These are phyloP conservation scores for Dothideomycetidae sp. DNA, from an alignment of 2,329 filamentous ascomycete species.

Conservation along the genomic window DNA sequence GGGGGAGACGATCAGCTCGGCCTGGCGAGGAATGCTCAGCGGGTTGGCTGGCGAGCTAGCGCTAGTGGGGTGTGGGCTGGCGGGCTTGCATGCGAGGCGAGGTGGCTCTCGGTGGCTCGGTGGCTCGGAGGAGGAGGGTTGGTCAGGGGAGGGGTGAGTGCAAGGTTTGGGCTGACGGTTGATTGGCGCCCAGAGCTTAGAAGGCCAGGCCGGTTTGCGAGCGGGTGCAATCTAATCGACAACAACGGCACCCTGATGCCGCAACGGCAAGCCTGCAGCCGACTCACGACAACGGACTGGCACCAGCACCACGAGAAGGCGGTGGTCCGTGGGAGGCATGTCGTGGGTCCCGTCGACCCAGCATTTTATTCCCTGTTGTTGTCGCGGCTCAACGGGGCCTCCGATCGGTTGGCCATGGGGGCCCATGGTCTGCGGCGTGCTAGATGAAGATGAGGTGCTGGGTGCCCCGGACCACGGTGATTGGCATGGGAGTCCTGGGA, in stretches of 20 bases:
- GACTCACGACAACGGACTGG: too few species aligned
- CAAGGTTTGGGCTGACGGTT: background rate
- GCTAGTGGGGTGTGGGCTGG: conserved; percentile 2
- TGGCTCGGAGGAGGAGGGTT: conserved; percentile 2
- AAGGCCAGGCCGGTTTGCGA: background rate
- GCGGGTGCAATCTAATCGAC: conserved; percentile 9
- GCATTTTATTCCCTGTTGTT: conserved; percentile 6
- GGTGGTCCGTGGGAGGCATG: background rate
- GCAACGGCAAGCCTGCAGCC: conserved; percentile 5
- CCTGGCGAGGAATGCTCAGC: conserved; percentile 4
- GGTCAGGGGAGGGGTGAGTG: background rate
- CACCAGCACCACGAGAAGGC: too few species aligned
- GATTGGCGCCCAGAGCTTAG: too few species aligned
- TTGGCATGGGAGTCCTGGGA: too few species aligned
- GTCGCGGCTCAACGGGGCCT: conserved; percentile 9
- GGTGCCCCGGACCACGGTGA: too few species aligned
- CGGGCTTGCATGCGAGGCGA: conserved; percentile 3
- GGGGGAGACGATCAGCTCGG: conserved; percentile 4
- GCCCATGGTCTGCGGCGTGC: too few species aligned
- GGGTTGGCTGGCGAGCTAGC: too few species aligned
- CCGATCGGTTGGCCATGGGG: too few species aligned
- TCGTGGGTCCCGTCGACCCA: background rate
- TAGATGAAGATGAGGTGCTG: too few species aligned
- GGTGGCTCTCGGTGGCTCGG: too few species aligned
- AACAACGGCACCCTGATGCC: conserved; percentile 6